Evolutionary conservation across 441 rosid genomes (phyloP).

Genomic region (Pelargonium fulgidum): DNA sequence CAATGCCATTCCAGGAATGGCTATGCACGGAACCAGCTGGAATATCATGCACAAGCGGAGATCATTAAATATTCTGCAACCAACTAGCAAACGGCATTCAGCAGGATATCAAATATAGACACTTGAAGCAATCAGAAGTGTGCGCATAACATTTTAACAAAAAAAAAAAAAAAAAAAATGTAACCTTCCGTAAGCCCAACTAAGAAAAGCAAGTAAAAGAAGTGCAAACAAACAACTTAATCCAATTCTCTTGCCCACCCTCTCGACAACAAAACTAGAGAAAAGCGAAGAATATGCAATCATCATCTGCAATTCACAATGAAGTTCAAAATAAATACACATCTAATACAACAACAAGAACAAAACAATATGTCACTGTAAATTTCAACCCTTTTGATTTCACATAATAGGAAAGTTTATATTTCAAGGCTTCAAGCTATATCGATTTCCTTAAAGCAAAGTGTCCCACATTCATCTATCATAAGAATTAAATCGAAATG

Average conservation of each 20-base stretch:
- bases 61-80: slow-evolving; percentile 89
- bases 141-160: neutral
- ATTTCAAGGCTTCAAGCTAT: no score
- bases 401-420: no score
- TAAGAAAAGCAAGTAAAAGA: slow-evolving; percentile 39
- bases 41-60: slow-evolving; percentile 81
- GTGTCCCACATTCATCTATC: neutral
- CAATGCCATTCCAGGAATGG: slow-evolving; percentile 51
- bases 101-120: slow-evolving; percentile 23
- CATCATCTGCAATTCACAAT: slow-evolving; percentile 61
- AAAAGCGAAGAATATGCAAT: slow-evolving; percentile 73
- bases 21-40: slow-evolving; percentile 73
- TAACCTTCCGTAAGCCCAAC: slow-evolving; percentile 63
- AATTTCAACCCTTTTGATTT: no score
- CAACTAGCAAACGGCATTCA: slow-evolving; percentile 40
- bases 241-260: slow-evolving; percentile 59
- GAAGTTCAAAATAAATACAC: no score
- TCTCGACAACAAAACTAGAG: slow-evolving; percentile 78
- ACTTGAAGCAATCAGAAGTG: no score
- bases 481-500: slow-evolving; percentile 15
- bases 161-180: slow-evolving; percentile 21
- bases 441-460: neutral
- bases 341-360: no score
- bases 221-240: slow-evolving; percentile 50
- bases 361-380: no score